Evolutionary conservation across 805 yeast species (phyloP).

Genomic region (Ogataea sp.): DNA sequence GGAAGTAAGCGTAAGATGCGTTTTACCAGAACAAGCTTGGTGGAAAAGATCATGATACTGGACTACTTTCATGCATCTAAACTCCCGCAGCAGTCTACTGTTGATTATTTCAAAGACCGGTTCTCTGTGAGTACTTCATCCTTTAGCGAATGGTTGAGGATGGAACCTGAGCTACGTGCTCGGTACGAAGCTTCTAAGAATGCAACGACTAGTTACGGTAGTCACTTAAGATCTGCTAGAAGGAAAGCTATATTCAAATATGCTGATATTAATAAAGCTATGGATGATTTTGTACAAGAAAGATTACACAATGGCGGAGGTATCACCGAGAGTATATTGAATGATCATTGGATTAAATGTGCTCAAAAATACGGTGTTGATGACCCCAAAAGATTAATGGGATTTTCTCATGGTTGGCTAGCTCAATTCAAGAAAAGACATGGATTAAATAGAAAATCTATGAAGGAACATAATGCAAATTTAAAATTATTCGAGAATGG

Average conservation of each 20-base stretch:
- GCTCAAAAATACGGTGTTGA: slow-evolving; percentile 51
- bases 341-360: slow-evolving; percentile 48
- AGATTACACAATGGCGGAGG: slow-evolving; percentile 35
- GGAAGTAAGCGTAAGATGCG: slow-evolving; percentile 1
- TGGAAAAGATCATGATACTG: slow-evolving; percentile 48
- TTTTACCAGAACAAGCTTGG: slow-evolving; percentile 47
- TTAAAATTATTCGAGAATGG: too few species aligned
- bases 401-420: slow-evolving; percentile 58
- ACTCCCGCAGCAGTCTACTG: slow-evolving; percentile 51
- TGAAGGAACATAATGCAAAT: slow-evolving; percentile 4
- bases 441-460: slow-evolving; percentile 16
- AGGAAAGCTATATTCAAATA: slow-evolving; percentile 46
- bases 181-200: slow-evolving; percentile 30
- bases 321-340: slow-evolving; percentile 44
- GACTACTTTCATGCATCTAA: slow-evolving; percentile 40
- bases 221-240: slow-evolving; percentile 23
- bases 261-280: slow-evolving; percentile 48
- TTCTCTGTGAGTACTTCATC: slow-evolving; percentile 52
- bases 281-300: slow-evolving; percentile 45
- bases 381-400: slow-evolving; percentile 47
- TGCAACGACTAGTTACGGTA: slow-evolving; percentile 12
- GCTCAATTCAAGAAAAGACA: slow-evolving; percentile 53
- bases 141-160: slow-evolving; percentile 54
- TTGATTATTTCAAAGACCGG: slow-evolving; percentile 40
- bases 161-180: slow-evolving; percentile 40